A percentile compares a stretch with the other conserved stretches of the same genome.
phyloP scores from a whole-genome alignment of 495 filamentous ascomycete species.

The Copromyces sp. region DNA sequence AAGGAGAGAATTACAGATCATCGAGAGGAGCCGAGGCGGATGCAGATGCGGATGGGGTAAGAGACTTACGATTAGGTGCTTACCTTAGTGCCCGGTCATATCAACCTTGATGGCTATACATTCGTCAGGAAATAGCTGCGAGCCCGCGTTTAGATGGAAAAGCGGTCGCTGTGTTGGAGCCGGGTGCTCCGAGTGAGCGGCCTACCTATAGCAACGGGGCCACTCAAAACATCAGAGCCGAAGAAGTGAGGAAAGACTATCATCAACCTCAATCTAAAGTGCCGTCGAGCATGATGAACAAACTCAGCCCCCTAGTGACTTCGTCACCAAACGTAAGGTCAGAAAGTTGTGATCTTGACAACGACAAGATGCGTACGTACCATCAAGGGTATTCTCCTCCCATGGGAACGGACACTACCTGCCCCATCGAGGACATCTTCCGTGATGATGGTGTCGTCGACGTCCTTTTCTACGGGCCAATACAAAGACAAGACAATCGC shows the following conservation, averaged over 20 bases:
- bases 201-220: not conserved
- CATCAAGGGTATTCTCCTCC: not conserved
- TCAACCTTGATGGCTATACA: not conserved
- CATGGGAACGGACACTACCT: not conserved
- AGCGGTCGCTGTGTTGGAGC: not conserved
- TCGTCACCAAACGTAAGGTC: not conserved
- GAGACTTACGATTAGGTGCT: not conserved
- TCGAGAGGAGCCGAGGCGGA: not conserved
- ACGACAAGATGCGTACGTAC: not conserved
- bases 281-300: not conserved
- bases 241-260: not conserved
- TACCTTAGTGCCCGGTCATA: not conserved
- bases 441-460: not conserved
- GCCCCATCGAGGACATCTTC: not conserved
- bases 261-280: not conserved
- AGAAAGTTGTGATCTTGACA: not conserved
- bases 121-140: not conserved
- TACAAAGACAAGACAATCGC: not conserved
- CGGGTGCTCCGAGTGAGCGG: not conserved
- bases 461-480: not conserved
- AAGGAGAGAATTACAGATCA: not conserved
- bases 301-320: not conserved
- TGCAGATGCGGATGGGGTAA: not conserved
- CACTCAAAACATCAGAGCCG: not conserved
- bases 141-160: not conserved